Evolutionary conservation across 108 stramenopile genomes (phyloP).

Genomic region (Nannochloropsis oceanica): DNA sequence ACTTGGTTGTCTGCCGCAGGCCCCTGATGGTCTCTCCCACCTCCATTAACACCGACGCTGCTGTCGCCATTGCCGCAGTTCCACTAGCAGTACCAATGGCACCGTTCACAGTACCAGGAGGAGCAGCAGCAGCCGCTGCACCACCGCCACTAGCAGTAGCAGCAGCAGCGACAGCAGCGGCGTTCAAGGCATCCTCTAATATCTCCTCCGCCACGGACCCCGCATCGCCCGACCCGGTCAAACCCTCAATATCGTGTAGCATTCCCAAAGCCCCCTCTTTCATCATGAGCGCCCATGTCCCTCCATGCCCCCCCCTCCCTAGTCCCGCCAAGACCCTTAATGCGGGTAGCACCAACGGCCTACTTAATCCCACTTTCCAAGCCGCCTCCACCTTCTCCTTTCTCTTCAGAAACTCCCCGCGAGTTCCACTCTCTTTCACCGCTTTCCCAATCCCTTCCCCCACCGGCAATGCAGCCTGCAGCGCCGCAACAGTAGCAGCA

Average conservation of each 20-base stretch:
- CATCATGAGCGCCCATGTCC: slow-evolving; percentile 4
- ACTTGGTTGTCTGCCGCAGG: slow-evolving; percentile 6
- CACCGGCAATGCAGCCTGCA: background rate
- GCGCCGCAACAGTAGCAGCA: background rate
- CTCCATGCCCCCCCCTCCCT: slow-evolving; percentile 14
- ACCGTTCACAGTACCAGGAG: no score
- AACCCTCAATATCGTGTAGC: slow-evolving; percentile 24
- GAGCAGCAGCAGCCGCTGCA: no score
- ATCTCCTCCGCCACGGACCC: background rate
- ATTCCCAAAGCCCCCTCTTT: background rate
- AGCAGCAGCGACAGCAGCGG: background rate
- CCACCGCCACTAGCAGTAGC: no score
- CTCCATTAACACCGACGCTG: background rate
- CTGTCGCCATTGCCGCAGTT: background rate
- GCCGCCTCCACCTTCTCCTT: background rate
- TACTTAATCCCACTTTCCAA: slow-evolving; percentile 9
- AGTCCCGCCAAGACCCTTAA: slow-evolving; percentile 22
- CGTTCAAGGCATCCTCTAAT: background rate
- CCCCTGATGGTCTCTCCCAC: background rate
- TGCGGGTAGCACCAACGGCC: slow-evolving; percentile 1
- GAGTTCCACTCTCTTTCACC: background rate
- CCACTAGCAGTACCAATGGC: no score
- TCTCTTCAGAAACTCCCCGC: background rate
- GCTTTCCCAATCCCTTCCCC: background rate
- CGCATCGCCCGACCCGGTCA: slow-evolving; percentile 19